These are phyloP conservation scores for Breynia disticha DNA, from an alignment of 441 rosid genomes.

Conservation along the genomic window DNA sequence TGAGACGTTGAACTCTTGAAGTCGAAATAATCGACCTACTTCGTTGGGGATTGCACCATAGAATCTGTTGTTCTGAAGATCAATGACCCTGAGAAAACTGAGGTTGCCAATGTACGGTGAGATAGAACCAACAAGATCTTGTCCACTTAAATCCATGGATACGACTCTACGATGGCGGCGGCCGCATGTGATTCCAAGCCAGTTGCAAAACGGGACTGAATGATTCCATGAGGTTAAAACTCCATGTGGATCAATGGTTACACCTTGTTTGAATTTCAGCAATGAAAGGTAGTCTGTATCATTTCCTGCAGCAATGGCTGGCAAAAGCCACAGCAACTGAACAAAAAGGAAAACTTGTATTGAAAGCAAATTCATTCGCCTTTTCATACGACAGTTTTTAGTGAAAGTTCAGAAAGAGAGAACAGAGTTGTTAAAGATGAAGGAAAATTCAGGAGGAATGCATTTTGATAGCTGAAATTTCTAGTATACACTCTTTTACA, in stretches of 20 bases:
- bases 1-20: background rate
- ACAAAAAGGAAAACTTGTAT: background rate
- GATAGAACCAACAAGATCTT: background rate
- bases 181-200: slow-evolving; percentile 8
- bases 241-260: slow-evolving; percentile 4
- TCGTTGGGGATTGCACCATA: slow-evolving; percentile 1
- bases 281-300: slow-evolving; percentile 8
- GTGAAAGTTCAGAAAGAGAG: too few species aligned
- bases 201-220: slow-evolving; percentile 8
- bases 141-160: background rate
- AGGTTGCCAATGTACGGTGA: slow-evolving; percentile 12
- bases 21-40: background rate
- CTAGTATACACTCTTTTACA: too few species aligned
- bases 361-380: background rate
- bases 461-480: too few species aligned
- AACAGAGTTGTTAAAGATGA: too few species aligned
- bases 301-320: background rate
- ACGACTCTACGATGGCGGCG: slow-evolving; percentile 10
- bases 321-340: background rate
- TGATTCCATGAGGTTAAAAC: slow-evolving; percentile 7
- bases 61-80: background rate
- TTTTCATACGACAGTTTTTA: too few species aligned
- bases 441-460: too few species aligned
- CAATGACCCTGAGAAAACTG: slow-evolving; percentile 4
- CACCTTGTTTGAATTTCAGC: slow-evolving; percentile 4